Base-by-base conservation (phyloP, 345 rosid genomes). In the Sisymbrium altissimum region DNA sequence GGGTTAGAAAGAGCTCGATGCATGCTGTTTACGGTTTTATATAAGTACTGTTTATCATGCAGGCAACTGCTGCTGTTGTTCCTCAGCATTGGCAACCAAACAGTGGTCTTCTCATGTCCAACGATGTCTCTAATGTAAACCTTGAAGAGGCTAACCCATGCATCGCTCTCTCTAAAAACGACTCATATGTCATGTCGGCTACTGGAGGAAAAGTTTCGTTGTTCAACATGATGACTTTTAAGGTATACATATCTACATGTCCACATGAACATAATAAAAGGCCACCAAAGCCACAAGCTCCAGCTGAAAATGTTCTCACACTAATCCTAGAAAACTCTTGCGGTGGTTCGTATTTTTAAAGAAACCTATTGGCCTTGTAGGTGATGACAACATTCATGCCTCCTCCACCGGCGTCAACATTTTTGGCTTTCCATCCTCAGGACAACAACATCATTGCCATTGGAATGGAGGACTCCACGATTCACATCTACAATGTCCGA, bases 21-120 rank as follows among this genome's bases (percentile, higher is more conserved):
- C 32, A 40, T 58, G 57, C 1, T 73, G 11, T 59, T 18, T 60
- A 12, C 13, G 0, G 21, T 5, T 48, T 50, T 39, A 23, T 68
- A 3, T 40, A 60, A 58, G 46, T 39, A 19, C 27, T 0, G 3
- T 67, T 68, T 50, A 19, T 23, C 43, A n/a, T 68, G 58, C 69
- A 93, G 97, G 98, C 98, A 84, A 93, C 87, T 10, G 78, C 89
- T 46, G 81, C 65, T 77, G 83, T 80, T 9, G 83, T 79, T 76
- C 98, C 98, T 19, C 97, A 88, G 77, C 93, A 79, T 66, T 93
- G 98, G 97, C 89, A 88, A 81, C 98, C 98, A 64, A 85, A 76
- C 84, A 93, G 88, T 80, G 97, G 98, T 83, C 93, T 87, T 87
- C 81, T 87, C 77, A 93, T 93, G 97, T 73, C 68, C 57, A 93